phyloP scores from a whole-genome alignment of 176 grass and related monocot species.

The Oryza meridionalis region DNA sequence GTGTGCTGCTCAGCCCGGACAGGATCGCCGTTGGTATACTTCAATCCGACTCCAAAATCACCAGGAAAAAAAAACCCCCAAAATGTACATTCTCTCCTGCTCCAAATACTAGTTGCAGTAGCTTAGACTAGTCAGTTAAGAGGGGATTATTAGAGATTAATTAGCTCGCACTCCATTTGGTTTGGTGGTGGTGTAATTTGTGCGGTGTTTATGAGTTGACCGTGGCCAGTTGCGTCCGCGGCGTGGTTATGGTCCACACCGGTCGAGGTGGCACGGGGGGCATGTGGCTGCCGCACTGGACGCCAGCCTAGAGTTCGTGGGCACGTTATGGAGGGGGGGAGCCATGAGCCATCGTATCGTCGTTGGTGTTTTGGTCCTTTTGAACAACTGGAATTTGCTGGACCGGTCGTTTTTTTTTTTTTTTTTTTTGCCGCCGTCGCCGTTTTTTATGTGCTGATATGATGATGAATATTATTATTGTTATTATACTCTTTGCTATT shows the following conservation, averaged over 20 bases:
- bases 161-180: neutral
- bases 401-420: neutral
- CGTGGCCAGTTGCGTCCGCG: neutral
- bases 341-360: neutral
- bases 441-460: neutral
- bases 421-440: neutral
- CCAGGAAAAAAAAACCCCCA: no score
- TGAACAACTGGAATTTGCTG: conserved; percentile 36
- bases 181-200: neutral
- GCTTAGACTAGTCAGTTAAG: neutral
- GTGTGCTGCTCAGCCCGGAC: no score
- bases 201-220: conserved; percentile 54
- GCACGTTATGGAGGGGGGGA: conserved; percentile 19
- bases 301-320: conserved; percentile 47
- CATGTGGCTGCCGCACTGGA: conserved; percentile 51
- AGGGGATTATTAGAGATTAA: neutral
- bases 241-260: conserved; percentile 21
- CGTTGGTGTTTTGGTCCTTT: neutral
- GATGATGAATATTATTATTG: no score
- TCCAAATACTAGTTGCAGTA: neutral
- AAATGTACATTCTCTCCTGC: neutral
- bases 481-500: no score
- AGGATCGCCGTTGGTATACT: no score
- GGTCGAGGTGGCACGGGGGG: conserved; percentile 12
- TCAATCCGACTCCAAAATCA: no score